A percentile compares a stretch with the other conserved stretches of the same genome.
Conservation (phyloP, 2,329 filamentous ascomycete genomes). For the Didymella pomorum region DNA sequence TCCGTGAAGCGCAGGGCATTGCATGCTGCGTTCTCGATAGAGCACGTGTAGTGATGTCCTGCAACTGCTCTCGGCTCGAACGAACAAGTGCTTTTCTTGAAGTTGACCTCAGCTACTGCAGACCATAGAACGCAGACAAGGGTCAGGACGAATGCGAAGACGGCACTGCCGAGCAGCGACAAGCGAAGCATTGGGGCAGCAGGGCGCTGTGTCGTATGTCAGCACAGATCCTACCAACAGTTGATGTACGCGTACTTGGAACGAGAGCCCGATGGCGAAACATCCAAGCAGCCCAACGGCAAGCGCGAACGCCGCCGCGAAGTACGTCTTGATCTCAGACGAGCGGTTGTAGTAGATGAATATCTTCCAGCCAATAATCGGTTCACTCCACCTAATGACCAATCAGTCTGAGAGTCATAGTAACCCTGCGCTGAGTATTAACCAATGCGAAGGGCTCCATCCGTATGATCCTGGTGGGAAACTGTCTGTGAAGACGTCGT, state of each 20-base stretch:
- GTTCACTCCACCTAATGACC: not conserved
- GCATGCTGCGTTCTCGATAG: constrained; percentile 9
- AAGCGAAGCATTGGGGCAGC: not conserved
- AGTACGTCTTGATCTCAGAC: constrained; percentile 10
- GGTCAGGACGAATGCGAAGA: not conserved
- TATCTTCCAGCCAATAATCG: not conserved
- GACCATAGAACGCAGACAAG: constrained; percentile 2
- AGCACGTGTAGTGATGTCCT: constrained; percentile 2
- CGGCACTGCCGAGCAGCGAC: not conserved
- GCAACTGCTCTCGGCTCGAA: not conserved
- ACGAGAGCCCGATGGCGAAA: constrained; percentile 4
- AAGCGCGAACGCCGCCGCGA: constrained; percentile 3
- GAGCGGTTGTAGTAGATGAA: constrained; percentile 3
- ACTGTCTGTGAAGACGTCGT: not conserved
- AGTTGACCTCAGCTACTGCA: not conserved
- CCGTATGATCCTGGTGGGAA: constrained; percentile 4
- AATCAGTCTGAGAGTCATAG: not conserved
- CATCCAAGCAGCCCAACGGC: not conserved
- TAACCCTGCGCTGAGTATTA: not conserved
- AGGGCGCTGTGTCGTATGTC: not conserved
- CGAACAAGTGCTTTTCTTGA: not conserved
- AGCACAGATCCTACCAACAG: not conserved
- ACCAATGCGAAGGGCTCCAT: not conserved
- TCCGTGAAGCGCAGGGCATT: constrained; percentile 2
- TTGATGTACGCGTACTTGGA: not conserved